These are phyloP conservation scores for Pseudogymnoascus sp. DNA, from an alignment of 2,329 filamentous ascomycete genomes.

Conservation along the genomic window DNA sequence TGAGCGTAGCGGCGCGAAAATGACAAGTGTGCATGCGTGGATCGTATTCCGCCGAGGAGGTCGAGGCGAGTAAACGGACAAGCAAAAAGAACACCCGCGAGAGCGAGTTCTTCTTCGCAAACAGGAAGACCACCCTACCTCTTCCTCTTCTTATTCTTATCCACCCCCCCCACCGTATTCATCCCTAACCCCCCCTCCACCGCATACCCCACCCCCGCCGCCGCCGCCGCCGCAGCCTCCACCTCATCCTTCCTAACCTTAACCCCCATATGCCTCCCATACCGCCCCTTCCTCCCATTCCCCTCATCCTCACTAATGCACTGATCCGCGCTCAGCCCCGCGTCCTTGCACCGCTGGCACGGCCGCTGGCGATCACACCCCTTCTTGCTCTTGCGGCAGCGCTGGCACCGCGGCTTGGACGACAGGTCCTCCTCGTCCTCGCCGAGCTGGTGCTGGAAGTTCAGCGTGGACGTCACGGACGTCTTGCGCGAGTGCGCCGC, in stretches of 20 bases:
- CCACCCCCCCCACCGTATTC: conserved; percentile 28
- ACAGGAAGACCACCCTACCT: conserved; percentile 33
- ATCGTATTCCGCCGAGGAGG: background rate
- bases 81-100: background rate
- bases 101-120: background rate
- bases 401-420: conserved; percentile 92
- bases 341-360: conserved; percentile 91
- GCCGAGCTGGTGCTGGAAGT: conserved; percentile 52
- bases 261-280: conserved; percentile 64
- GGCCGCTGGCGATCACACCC: conserved; percentile 94
- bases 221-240: conserved; percentile 15
- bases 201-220: conserved; percentile 20
- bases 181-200: conserved; percentile 1
- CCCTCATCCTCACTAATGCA: conserved; percentile 97
- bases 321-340: conserved; percentile 83
- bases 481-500: conserved; percentile 66
- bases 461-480: conserved; percentile 59
- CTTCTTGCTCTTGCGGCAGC: conserved; percentile 99
- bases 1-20: background rate
- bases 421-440: conserved; percentile 83
- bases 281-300: conserved; percentile 92
- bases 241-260: conserved; percentile 51
- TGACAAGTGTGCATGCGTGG: background rate
- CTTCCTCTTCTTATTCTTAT: conserved; percentile 65
- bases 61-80: background rate